Conservation (phyloP, 1,284 basidiomycete species). For the Apiotrichum sp. region DNA sequence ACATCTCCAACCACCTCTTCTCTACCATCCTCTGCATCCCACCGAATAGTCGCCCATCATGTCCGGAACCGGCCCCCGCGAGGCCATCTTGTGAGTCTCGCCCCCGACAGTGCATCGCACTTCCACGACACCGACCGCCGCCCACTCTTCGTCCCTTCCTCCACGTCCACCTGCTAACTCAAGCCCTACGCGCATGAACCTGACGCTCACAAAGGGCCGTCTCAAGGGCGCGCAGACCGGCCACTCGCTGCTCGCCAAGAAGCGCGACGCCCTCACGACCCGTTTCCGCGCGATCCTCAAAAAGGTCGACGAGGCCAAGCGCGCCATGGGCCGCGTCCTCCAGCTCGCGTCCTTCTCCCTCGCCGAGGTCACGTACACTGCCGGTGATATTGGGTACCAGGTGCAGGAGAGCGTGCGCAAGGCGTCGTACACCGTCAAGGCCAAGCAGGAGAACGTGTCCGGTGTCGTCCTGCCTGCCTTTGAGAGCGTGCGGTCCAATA, state of each 20-base stretch:
- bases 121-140: not conserved
- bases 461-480: slow-evolving; percentile 97
- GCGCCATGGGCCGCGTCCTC: slow-evolving; percentile 98
- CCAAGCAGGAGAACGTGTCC: slow-evolving; percentile 97
- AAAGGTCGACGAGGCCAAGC: slow-evolving; percentile 96
- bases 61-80: slow-evolving; percentile 81
- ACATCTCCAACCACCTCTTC: not conserved
- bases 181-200: slow-evolving; percentile 81
- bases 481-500: slow-evolving; percentile 70
- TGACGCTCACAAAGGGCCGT: slow-evolving; percentile 87
- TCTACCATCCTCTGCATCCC: not conserved
- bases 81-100: slow-evolving; percentile 67
- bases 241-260: slow-evolving; percentile 94
- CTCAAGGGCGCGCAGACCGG: slow-evolving; percentile 97
- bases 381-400: slow-evolving; percentile 94
- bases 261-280: slow-evolving; percentile 89
- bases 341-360: slow-evolving; percentile 97
- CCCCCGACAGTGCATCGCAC: not conserved
- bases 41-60: slow-evolving; percentile 48
- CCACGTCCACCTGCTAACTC: not conserved
- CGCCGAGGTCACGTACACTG: slow-evolving; percentile 96
- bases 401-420: slow-evolving; percentile 62
- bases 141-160: not conserved
- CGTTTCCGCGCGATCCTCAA: slow-evolving; percentile 81
- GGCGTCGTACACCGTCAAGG: slow-evolving; percentile 86